These are phyloP conservation scores for Penicillium frequentans DNA, from an alignment of 2,329 filamentous ascomycete species.

Conservation along the genomic window DNA sequence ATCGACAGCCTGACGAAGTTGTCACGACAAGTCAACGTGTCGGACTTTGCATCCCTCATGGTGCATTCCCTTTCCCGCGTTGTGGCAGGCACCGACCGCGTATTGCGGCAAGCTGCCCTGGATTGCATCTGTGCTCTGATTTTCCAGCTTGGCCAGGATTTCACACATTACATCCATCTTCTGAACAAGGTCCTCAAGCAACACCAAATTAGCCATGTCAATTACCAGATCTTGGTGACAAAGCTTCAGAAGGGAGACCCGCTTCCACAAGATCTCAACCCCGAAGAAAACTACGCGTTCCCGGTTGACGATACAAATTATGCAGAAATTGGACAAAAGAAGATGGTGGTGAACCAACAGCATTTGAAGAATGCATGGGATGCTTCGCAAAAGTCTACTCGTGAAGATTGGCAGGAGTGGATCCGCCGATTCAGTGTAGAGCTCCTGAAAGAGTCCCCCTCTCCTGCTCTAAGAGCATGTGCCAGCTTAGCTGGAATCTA, in stretches of 20 bases:
- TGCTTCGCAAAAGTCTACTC: constrained; percentile 91
- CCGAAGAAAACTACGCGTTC: constrained; percentile 76
- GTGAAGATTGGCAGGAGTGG: constrained; percentile 99
- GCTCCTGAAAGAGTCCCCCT: constrained; percentile 89
- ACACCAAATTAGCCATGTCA: constrained; percentile 81
- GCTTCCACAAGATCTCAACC: constrained; percentile 90
- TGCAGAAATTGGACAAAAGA: constrained; percentile 84
- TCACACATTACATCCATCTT: constrained; percentile 88
- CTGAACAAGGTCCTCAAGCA: constrained; percentile 82
- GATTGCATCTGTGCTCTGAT: constrained; percentile 95
- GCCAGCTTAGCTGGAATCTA: constrained; percentile 89
- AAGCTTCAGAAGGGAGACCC: constrained; percentile 94
- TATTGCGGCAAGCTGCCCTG: constrained; percentile 76
- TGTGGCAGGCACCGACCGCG: constrained; percentile 69
- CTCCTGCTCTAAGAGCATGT: constrained; percentile 90
- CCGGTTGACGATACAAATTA: constrained; percentile 77
- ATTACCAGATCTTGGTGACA: constrained; percentile 87
- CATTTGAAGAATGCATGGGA: constrained; percentile 98
- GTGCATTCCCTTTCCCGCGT: constrained; percentile 90
- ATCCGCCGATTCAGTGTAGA: constrained; percentile 95
- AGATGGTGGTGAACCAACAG: constrained; percentile 94
- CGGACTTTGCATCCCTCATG: constrained; percentile 94
- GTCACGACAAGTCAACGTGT: constrained; percentile 93
- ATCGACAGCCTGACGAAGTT: constrained; percentile 95
- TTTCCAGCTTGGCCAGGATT: constrained; percentile 93